Evolutionary conservation across 108 stramenopile species (phyloP).

Genomic region (Pseudonitzschia delicatissima): DNA sequence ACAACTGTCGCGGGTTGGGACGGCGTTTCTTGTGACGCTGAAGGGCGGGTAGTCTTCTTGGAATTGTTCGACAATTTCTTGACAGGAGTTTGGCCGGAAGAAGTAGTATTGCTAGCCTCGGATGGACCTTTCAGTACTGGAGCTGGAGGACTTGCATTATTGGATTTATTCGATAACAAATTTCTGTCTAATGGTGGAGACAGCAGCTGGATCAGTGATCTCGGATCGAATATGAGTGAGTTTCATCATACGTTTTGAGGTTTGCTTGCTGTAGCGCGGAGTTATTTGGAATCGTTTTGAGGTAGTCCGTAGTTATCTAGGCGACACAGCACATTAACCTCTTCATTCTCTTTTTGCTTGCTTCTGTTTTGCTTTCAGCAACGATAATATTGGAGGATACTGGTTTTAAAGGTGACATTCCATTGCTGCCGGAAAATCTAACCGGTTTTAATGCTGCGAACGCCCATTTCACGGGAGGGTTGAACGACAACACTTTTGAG

Average conservation of each 20-base stretch:
- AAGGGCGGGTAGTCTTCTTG: slow-evolving; percentile 9
- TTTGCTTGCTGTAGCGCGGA: not conserved
- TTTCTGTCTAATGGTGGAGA: slow-evolving; percentile 21
- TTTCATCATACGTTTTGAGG: not conserved
- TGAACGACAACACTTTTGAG: slow-evolving; percentile 2
- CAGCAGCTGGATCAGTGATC: slow-evolving; percentile 13
- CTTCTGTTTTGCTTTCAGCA: slow-evolving; percentile 6
- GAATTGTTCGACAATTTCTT: slow-evolving; percentile 21
- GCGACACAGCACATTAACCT: not conserved
- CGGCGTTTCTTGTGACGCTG: slow-evolving; percentile 16
- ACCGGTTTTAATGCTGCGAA: not conserved
- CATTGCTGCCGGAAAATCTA: slow-evolving; percentile 15
- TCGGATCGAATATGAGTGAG: slow-evolving; percentile 33
- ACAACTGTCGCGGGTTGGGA: not conserved
- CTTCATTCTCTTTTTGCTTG: not conserved
- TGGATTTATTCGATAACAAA: slow-evolving; percentile 23
- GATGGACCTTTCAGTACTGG: slow-evolving; percentile 25
- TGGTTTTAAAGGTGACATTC: slow-evolving; percentile 17
- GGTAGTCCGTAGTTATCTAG: not conserved
- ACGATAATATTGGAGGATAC: slow-evolving; percentile 13
- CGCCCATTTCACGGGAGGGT: slow-evolving; percentile 9
- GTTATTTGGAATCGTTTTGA: not conserved
- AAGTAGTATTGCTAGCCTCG: slow-evolving; percentile 19
- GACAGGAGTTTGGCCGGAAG: slow-evolving; percentile 27
- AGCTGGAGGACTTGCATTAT: slow-evolving; percentile 17